Evolutionary conservation across 495 filamentous ascomycete species (phyloP), one percentile per base, ranked within the genome.

Genomic region (Aspergillus kassunensis): DNA sequence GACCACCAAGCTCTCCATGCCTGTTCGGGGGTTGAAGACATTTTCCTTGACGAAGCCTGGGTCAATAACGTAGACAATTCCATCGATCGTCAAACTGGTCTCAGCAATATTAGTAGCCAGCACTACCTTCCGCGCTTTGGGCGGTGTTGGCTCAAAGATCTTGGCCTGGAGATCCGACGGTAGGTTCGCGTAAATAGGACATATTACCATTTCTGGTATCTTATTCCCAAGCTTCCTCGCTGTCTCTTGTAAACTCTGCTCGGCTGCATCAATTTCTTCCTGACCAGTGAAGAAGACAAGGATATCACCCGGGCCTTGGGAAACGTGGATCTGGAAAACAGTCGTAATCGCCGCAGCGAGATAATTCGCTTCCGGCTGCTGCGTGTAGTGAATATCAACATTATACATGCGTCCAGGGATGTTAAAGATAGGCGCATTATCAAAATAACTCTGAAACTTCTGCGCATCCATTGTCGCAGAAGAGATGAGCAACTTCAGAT

Each of bases 31-130:
- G 51, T 93, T 95, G 72, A 92, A 98, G 12, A 91, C 82, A 64
- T 97, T 96, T 63, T 98, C 90, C 66, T 97, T 97, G 48, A 91
- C 90, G 55, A 95, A 95, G 18, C 93, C 90, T 9, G 87, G 86
- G 59, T 95, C 90, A 53, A 95, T 93, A 37, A 95, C 89, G 61
- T 92, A 95, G 19, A 92, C 88, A 51, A 95, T 91, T 2, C 88
- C 88, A 61, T 95, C 89, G 43, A 95, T 95, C 0, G 90, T 95
- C 57, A 95, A 73, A 70, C 82, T 87, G 0, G 90, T 95, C 63
- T 95, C 90, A 27, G 90, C 90, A 62, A 95, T 95, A 60, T 95
- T 95, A 0, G 90, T 95, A 0, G 90, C 89, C 33, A 95, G 71
- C 1, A 95, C 89, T 0, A 95, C 89, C 59, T 95, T 95, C 9